phyloP scores from a whole-genome alignment of 768 basidiomycete genomes.

The Austroboletus festivus region DNA sequence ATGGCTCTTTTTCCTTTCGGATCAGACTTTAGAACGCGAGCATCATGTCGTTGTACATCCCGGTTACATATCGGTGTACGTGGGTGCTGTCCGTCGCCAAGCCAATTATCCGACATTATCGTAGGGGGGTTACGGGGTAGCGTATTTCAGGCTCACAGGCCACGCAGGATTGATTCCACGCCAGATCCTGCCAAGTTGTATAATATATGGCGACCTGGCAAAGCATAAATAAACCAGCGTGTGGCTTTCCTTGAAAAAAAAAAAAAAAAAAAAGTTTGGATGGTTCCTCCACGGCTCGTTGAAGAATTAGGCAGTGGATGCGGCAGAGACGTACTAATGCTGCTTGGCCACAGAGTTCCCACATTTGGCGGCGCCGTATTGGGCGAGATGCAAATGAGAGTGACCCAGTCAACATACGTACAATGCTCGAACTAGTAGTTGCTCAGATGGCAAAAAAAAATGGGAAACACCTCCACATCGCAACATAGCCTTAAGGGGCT shows the following conservation, averaged over 20 bases:
- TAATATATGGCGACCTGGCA: conserved; percentile 12
- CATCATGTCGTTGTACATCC: not conserved
- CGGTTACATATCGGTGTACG: conserved; percentile 20
- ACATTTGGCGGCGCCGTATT: no score
- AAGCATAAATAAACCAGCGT: conserved; percentile 5
- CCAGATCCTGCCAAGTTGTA: conserved; percentile 18
- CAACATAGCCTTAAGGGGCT: conserved; percentile 10
- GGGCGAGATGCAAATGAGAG: no score
- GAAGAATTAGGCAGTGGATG: conserved; percentile 14
- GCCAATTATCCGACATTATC: conserved; percentile 21
- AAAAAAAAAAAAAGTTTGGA: no score
- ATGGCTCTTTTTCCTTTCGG: conserved; percentile 13
- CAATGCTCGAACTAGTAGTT: conserved; percentile 9
- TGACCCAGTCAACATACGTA: no score
- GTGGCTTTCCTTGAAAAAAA: conserved; percentile 16
- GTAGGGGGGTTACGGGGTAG: conserved; percentile 19
- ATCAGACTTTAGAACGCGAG: conserved; percentile 15
- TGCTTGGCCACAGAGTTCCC: conserved; percentile 16
- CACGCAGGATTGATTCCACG: conserved; percentile 17
- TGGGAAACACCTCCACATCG: conserved; percentile 6
- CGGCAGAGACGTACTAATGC: conserved; percentile 21
- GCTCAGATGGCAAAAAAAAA: conserved; percentile 6
- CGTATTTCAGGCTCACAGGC: not conserved
- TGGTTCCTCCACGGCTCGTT: conserved; percentile 8
- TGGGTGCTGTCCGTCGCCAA: conserved; percentile 26